These are phyloP conservation scores for Graphilbum fragrans DNA, from an alignment of 2,329 filamentous ascomycete genomes.

Conservation along the genomic window DNA sequence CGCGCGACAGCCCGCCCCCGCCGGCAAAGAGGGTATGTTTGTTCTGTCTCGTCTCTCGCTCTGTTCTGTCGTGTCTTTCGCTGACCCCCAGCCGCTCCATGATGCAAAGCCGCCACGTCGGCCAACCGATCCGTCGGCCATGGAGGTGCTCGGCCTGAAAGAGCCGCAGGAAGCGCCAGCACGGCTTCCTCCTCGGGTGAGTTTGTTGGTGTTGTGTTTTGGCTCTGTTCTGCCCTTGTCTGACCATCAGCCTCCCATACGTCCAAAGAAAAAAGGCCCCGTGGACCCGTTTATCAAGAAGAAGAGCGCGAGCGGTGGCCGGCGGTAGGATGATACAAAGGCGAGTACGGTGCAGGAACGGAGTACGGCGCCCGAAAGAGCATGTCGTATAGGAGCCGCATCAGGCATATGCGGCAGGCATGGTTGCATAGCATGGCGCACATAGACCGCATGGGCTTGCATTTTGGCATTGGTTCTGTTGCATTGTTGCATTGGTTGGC, in stretches of 20 bases:
- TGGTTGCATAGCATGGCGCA: too few relatives aligned
- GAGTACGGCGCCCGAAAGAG: too few relatives aligned
- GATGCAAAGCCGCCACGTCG: conserved; percentile 12
- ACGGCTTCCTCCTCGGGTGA: conserved; percentile 3
- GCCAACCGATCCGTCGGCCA: conserved; percentile 35
- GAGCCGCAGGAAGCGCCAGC: conserved; percentile 9
- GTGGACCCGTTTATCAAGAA: conserved; percentile 31
- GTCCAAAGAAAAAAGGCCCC: conserved; percentile 24
- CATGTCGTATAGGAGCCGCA: too few relatives aligned
- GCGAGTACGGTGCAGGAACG: too few relatives aligned
- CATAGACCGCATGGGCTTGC: too few relatives aligned
- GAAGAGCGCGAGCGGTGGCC: conserved; percentile 5
- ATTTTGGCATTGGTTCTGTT: too few relatives aligned
- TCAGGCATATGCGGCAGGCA: too few relatives aligned
- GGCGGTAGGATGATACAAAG: too few relatives aligned
- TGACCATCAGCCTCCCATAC: conserved; percentile 6
- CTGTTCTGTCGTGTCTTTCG: neutral
- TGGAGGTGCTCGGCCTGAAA: conserved; percentile 37
- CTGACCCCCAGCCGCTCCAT: neutral
- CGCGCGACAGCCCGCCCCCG: conserved; percentile 22
- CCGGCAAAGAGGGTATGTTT: conserved; percentile 26
- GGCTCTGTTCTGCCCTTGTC: neutral
- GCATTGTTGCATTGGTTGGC: too few relatives aligned
- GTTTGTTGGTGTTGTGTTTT: neutral
- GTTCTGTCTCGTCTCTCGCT: neutral